phyloP scores from a whole-genome alignment of 768 basidiomycete species.

The Macrolepiota fuliginosa region DNA sequence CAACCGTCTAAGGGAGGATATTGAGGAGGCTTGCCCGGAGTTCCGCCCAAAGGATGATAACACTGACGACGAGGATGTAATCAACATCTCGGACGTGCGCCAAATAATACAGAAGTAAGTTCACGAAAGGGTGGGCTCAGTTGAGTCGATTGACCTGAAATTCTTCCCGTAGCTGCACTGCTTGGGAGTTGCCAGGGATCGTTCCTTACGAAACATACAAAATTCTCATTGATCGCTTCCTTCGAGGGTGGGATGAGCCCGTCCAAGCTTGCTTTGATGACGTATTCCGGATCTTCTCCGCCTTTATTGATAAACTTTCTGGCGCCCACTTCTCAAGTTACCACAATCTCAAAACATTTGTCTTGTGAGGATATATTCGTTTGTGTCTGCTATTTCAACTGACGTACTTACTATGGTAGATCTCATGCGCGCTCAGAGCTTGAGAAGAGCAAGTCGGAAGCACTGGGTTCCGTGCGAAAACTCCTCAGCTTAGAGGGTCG shows the following conservation, averaged over 20 bases:
- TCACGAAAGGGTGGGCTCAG: not conserved
- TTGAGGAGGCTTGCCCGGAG: conserved; percentile 9
- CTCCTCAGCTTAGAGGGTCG: conserved; percentile 34
- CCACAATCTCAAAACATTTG: conserved; percentile 1
- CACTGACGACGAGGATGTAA: not conserved
- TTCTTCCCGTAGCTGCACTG: not conserved
- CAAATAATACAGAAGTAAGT: conserved; percentile 12
- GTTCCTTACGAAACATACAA: conserved; percentile 15
- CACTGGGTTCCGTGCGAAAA: conserved; percentile 22
- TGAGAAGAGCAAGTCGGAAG: not conserved
- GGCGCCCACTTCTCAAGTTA: conserved; percentile 12
- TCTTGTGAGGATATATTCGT: conserved; percentile 7
- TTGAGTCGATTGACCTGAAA: not conserved
- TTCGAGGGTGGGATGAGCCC: conserved; percentile 15
- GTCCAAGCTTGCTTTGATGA: conserved; percentile 11
- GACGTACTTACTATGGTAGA: not conserved
- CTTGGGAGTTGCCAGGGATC: conserved; percentile 15
- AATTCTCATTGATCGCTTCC: conserved; percentile 12
- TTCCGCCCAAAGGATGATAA: not conserved
- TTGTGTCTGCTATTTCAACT: not conserved
- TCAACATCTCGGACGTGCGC: conserved; percentile 1
- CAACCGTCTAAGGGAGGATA: not conserved
- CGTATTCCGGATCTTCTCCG: not conserved
- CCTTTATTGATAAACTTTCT: conserved; percentile 3
- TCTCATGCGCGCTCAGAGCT: not conserved